Evolutionary conservation across 257 asterid species (phyloP).

Genomic region (Hygrophila difformis): DNA sequence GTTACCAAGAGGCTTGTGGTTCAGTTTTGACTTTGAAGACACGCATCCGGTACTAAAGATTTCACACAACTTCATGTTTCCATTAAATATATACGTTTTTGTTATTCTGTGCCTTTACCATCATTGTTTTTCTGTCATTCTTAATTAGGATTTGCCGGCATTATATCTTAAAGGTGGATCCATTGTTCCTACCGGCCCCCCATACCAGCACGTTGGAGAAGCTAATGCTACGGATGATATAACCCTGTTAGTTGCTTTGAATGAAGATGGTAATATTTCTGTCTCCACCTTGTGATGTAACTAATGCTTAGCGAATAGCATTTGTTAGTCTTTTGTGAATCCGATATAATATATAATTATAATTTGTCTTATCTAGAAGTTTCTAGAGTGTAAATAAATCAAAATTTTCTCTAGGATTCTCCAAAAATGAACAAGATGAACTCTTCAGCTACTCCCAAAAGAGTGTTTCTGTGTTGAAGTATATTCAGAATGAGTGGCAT

Average conservation of each 20-base stretch:
- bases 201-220: slow-evolving; percentile 68
- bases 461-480: no score
- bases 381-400: no score
- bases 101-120: slow-evolving; percentile 6
- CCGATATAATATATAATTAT: no score
- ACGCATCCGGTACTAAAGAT: slow-evolving; percentile 81
- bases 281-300: slow-evolving; percentile 3
- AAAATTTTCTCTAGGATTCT: no score
- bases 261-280: slow-evolving; percentile 54
- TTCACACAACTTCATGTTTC: slow-evolving; percentile 8
- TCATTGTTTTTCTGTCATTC: slow-evolving; percentile 10
- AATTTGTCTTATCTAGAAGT: no score
- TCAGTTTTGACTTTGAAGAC: slow-evolving; percentile 83
- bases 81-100: background rate
- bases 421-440: no score
- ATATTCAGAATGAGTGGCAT: no score
- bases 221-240: slow-evolving; percentile 65
- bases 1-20: slow-evolving; percentile 84
- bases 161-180: slow-evolving; percentile 88
- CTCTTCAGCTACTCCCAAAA: no score
- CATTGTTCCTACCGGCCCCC: slow-evolving; percentile 61
- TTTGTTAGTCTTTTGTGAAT: no score
- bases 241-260: slow-evolving; percentile 66
- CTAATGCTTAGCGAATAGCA: background rate
- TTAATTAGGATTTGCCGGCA: slow-evolving; percentile 77